Evolutionary conservation across 106 monocot genomes (phyloP), one percentile per base, ranked within the genome.

Genomic region (Apostasia ramifera): DNA sequence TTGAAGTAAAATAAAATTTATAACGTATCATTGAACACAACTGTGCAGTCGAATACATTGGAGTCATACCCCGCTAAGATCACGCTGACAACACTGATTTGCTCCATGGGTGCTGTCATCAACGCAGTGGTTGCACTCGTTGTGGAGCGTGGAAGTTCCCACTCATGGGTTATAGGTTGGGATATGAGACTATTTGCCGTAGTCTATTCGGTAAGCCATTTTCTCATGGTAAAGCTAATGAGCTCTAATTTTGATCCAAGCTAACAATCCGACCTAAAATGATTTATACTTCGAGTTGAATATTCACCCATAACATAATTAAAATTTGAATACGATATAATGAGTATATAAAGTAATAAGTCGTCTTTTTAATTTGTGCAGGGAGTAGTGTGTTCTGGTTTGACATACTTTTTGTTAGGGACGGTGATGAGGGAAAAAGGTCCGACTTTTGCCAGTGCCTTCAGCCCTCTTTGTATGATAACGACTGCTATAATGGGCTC

Each of bases 171-270:
- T 37, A 40, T 80, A 8, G 69, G 65, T 7, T 70, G 61, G 69
- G 70, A 80, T 65, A 70, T 9, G n/a, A 65, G 53, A 3, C 57
- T 74, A 46, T 40, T 80, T 40, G 46, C 46, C 8, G 43, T 42
- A 1, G 3, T 70, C 8, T 80, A 80, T 44, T 63, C 74, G 4
- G 75, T 81, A 71, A 48, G 65, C 50, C 50, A 50, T 50, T 50
- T 50, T 50, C 8, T 50, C 26, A 26, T 26, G 26, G 26, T 26
- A 26, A 26, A 26, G 26, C 26, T 26, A 26, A 26, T 26, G 26
- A 26, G 26, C 26, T 26, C 26, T 26, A 26, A 26, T 26, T 26
- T 26, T 26, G 26, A 26, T 26, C 26, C 26, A 26, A 26, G 26
- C 26, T 26, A 26, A 26, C 26, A 26, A 26, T 26, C 26, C 26